phyloP scores from a whole-genome alignment of 805 yeast species.

The Grigorovia humatica region DNA sequence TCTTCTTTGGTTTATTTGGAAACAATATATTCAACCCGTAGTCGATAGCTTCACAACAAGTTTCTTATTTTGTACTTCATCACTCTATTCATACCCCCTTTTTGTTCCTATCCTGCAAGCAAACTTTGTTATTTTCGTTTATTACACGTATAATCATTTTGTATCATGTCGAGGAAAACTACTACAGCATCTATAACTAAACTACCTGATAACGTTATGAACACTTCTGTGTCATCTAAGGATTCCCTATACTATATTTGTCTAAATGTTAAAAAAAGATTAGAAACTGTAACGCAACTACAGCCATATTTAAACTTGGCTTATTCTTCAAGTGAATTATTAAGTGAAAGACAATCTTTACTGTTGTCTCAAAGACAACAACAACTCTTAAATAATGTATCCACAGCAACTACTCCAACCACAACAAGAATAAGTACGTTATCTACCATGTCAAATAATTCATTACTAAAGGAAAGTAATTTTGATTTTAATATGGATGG shows the following conservation, averaged over 20 bases:
- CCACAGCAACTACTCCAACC: slow-evolving; percentile 11
- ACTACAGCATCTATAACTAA: background rate
- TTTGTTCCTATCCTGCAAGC: too few relatives aligned
- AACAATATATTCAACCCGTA: too few relatives aligned
- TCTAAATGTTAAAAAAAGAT: slow-evolving; percentile 40
- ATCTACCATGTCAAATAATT: slow-evolving; percentile 25
- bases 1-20: too few relatives aligned
- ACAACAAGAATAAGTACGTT: slow-evolving; percentile 21
- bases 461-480: slow-evolving; percentile 25
- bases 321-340: slow-evolving; percentile 51
- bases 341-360: slow-evolving; percentile 63
- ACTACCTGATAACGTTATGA: slow-evolving; percentile 39
- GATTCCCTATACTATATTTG: slow-evolving; percentile 69
- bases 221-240: slow-evolving; percentile 47
- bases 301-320: slow-evolving; percentile 58
- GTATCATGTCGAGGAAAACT: background rate
- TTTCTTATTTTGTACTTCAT: too few relatives aligned
- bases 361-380: slow-evolving; percentile 33
- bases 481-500: slow-evolving; percentile 16
- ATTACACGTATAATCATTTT: too few relatives aligned
- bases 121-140: too few relatives aligned
- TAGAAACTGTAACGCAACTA: slow-evolving; percentile 56
- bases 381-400: slow-evolving; percentile 11
- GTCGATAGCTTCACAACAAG: too few relatives aligned
- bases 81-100: too few relatives aligned